Conservation (phyloP, 1,284 basidiomycete genomes). For the Sanghuangporus sanghuang region DNA sequence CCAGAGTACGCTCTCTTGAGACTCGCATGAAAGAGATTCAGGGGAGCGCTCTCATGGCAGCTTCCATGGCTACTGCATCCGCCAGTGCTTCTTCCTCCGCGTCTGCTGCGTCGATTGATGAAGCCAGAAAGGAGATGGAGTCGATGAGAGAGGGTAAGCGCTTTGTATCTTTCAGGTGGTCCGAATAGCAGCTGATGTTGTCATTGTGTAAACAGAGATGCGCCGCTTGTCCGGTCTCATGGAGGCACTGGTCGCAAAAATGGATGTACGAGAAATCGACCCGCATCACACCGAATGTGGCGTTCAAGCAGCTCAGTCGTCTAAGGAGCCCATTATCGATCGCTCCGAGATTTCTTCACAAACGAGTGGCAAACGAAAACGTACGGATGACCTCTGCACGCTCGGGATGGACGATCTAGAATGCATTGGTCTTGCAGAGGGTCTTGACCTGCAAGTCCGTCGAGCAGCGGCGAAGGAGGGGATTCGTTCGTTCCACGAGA, state of each 20-base stretch:
- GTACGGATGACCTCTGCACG: background rate
- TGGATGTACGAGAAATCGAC: background rate
- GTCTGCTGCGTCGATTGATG: slow-evolving; percentile 2
- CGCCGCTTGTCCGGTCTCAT: slow-evolving; percentile 11
- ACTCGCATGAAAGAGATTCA: slow-evolving; percentile 9
- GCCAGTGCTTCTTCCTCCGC: background rate
- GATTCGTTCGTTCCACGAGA: background rate
- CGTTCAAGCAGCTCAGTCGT: background rate
- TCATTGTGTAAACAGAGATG: slow-evolving; percentile 1
- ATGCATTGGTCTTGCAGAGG: background rate
- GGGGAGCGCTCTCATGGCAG: background rate
- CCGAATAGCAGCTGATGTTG: background rate
- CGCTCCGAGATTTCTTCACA: background rate
- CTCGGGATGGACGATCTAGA: background rate
- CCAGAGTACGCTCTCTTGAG: background rate
- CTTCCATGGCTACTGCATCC: background rate
- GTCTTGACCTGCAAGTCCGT: background rate
- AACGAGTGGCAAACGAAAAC: slow-evolving; percentile 7
- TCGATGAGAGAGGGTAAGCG: slow-evolving; percentile 10
- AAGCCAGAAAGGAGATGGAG: slow-evolving; percentile 6
- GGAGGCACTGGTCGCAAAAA: slow-evolving; percentile 5
- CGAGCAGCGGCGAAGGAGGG: background rate
- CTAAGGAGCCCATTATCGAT: background rate
- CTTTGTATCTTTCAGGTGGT: background rate
- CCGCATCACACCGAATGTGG: background rate